Conservation (phyloP, 2,329 filamentous ascomycete genomes). For the Massarina eburnea region DNA sequence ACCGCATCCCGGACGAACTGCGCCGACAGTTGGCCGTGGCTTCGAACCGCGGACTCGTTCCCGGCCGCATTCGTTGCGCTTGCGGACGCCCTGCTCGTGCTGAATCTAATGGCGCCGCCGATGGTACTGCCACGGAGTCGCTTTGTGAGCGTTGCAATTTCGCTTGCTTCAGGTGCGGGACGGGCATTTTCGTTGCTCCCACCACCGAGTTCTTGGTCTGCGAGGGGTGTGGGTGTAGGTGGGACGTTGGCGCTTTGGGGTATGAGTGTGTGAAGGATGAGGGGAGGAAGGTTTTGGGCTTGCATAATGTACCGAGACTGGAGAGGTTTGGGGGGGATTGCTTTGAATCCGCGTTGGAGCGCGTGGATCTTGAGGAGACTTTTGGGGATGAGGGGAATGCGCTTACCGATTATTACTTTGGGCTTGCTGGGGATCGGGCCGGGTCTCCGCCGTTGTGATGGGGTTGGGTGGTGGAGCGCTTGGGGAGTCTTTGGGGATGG, state of each 20-base stretch:
- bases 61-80: constrained; percentile 37
- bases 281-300: background rate
- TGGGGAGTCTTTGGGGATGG: too few relatives aligned
- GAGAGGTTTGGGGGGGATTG: constrained; percentile 14
- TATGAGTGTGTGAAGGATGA: constrained; percentile 35
- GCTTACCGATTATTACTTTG: constrained; percentile 36
- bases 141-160: constrained; percentile 48
- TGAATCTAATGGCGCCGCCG: constrained; percentile 1
- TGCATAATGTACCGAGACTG: constrained; percentile 17
- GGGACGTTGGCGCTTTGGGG: constrained; percentile 43
- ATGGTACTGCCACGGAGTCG: background rate
- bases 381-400: constrained; percentile 41
- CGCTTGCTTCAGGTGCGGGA: constrained; percentile 45
- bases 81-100: constrained; percentile 38
- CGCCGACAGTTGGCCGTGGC: constrained; percentile 27
- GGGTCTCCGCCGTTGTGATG: constrained; percentile 23
- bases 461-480: too few relatives aligned
- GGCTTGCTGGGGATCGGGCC: constrained; percentile 25
- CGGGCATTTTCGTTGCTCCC: constrained; percentile 15
- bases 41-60: constrained; percentile 9
- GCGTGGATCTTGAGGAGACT: constrained; percentile 14
- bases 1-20: constrained; percentile 47
- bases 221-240: constrained; percentile 31
- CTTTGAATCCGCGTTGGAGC: constrained; percentile 12
- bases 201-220: constrained; percentile 29